phyloP scores from a whole-genome alignment of 805 yeast genomes.

The Saturnispora dispora region DNA sequence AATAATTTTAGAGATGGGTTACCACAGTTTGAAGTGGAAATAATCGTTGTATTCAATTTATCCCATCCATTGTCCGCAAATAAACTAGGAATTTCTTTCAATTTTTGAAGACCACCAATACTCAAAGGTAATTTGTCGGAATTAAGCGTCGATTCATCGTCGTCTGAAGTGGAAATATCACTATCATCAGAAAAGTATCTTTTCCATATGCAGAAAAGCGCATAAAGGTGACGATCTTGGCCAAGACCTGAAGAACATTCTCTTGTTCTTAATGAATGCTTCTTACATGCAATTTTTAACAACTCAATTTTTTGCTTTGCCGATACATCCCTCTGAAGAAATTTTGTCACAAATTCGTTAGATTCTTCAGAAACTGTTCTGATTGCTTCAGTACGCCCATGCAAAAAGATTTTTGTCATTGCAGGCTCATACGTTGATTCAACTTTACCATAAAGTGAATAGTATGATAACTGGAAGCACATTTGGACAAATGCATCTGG shows the following conservation, averaged over 20 bases:
- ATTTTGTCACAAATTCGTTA: constrained; percentile 72
- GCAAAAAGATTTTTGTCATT: constrained; percentile 81
- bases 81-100: constrained; percentile 52
- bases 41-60: constrained; percentile 64
- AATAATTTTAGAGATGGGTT: constrained; percentile 79
- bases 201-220: constrained; percentile 82
- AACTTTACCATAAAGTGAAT: constrained; percentile 84
- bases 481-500: constrained; percentile 94
- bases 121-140: constrained; percentile 21
- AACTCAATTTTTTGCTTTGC: constrained; percentile 49
- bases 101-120: constrained; percentile 15
- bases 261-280: constrained; percentile 60
- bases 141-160: constrained; percentile 27
- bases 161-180: constrained; percentile 8
- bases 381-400: constrained; percentile 90
- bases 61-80: constrained; percentile 89
- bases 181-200: constrained; percentile 32
- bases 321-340: constrained; percentile 58
- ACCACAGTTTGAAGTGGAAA: constrained; percentile 86
- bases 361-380: constrained; percentile 77
- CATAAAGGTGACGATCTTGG: constrained; percentile 88
- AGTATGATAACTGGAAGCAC: constrained; percentile 89
- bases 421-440: constrained; percentile 96
- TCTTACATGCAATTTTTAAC: constrained; percentile 59
- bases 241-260: constrained; percentile 71